These are phyloP conservation scores for Blastobotrys niveus DNA, from an alignment of 1,139 yeast genomes.

Conservation along the genomic window DNA sequence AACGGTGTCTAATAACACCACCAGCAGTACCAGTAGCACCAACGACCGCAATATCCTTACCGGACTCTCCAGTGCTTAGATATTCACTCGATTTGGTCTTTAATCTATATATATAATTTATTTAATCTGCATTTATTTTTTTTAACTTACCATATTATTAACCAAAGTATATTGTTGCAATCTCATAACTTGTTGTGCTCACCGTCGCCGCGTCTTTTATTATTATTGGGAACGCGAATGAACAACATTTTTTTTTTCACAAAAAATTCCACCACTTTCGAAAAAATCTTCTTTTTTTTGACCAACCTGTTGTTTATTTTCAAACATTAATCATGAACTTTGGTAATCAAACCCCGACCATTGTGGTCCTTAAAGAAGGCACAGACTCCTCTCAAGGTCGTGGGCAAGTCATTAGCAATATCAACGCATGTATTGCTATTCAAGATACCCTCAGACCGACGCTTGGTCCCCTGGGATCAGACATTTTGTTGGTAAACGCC, in stretches of 20 bases:
- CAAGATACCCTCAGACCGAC: conserved; percentile 95
- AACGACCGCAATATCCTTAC: no score
- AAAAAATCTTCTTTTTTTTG: background rate
- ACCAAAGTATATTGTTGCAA: no score
- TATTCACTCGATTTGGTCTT: no score
- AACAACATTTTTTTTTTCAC: background rate
- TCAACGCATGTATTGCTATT: conserved; percentile 93
- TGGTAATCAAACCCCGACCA: conserved; percentile 90
- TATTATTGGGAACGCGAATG: background rate
- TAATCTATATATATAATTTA: no score
- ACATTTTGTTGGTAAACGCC: conserved; percentile 76
- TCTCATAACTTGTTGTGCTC: no score
- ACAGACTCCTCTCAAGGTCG: conserved; percentile 95
- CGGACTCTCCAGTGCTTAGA: no score
- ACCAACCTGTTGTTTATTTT: no score
- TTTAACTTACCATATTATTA: no score
- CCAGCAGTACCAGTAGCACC: no score
- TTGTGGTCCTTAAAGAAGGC: conserved; percentile 95
- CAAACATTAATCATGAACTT: conserved; percentile 54
- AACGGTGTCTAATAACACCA: background rate
- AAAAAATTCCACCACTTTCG: background rate
- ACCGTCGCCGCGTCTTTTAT: no score
- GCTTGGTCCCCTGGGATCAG: conserved; percentile 95
- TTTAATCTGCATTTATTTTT: no score
- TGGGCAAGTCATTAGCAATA: conserved; percentile 91